phyloP scores from a whole-genome alignment of 1,139 yeast genomes.

The Taiozyma sp. region DNA sequence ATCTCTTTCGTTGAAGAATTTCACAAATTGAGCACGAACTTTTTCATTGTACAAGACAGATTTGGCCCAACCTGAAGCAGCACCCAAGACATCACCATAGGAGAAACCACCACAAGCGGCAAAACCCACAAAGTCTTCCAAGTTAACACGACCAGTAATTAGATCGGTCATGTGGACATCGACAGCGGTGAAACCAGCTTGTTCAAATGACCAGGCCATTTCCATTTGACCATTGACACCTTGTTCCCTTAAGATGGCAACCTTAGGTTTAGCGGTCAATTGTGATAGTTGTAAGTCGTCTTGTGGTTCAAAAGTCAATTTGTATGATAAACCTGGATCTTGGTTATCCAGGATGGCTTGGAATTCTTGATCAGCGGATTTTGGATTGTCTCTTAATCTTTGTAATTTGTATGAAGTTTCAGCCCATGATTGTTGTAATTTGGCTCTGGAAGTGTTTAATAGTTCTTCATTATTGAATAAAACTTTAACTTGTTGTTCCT shows the following conservation, averaged over 20 bases:
- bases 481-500: conserved; percentile 50
- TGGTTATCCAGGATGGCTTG: conserved; percentile 67
- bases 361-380: conserved; percentile 83
- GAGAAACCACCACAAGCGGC: conserved; percentile 99
- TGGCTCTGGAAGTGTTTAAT: conserved; percentile 55
- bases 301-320: conserved; percentile 61
- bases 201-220: conserved; percentile 96
- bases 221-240: conserved; percentile 99
- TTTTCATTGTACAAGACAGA: conserved; percentile 84
- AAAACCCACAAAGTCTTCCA: conserved; percentile 82
- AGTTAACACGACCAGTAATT: conserved; percentile 63
- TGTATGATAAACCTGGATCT: conserved; percentile 88
- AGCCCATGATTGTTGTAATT: conserved; percentile 82
- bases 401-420: conserved; percentile 89
- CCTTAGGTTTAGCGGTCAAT: conserved; percentile 62
- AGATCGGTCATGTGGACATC: conserved; percentile 98
- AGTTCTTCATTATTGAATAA: conserved; percentile 42
- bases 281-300: conserved; percentile 36
- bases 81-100: conserved; percentile 98
- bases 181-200: conserved; percentile 88
- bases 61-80: conserved; percentile 99
- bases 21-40: conserved; percentile 71
- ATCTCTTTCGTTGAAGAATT: conserved; percentile 77
- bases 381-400: conserved; percentile 90
- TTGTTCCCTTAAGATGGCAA: conserved; percentile 96